Evolutionary conservation across 805 yeast genomes (phyloP), one percentile per base, ranked within the genome.

Genomic region (Myxozyma nipponensis): DNA sequence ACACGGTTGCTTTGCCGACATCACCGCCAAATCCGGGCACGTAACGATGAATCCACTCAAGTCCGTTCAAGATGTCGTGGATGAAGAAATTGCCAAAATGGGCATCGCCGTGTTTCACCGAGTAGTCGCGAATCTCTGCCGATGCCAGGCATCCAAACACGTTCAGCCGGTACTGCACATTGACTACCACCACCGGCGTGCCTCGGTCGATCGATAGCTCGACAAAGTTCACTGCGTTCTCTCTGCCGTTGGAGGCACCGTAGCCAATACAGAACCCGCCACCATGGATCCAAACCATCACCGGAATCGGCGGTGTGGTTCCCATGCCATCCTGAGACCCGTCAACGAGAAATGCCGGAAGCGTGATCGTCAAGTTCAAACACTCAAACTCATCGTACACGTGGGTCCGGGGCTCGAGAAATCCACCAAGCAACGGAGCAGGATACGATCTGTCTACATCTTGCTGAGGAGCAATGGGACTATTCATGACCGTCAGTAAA

Each of bases 21-120:
- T 74, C 63, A 40, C 77, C 77, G 10, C 75, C 75, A 55, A 74
- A 72, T 37, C 65, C 50, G n/a, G 50, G 48, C 47, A 74, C 72
- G 57, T 71, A 52, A 49, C 70, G 61, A 49, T 65, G 63, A 3
- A 64, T 61, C 78, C 77, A 74, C 58, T 71, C 72, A 10, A 74
- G 19, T 13, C 38, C 38, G 21, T 13, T 7, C 15, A n/a, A 18
- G n/a, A 35, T 13, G 15, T 35, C 38, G 19, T 18, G 38, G 6
- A 35, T 10, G 6, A n/a, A 6, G 15, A 35, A 35, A 17, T 35
- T 35, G 21, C 38, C 38, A 17, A 7, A 28, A n/a, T n/a, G n/a
- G 32, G 32, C 10, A 7, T 28, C 32, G 13, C 13, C 13, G 13
- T 28, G 32, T 28, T 28, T 28, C 7, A 7, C 10, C 7, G 15